These are phyloP conservation scores for Astragalus membranaceus DNA, from an alignment of 306 rosid species.

Conservation along the genomic window DNA sequence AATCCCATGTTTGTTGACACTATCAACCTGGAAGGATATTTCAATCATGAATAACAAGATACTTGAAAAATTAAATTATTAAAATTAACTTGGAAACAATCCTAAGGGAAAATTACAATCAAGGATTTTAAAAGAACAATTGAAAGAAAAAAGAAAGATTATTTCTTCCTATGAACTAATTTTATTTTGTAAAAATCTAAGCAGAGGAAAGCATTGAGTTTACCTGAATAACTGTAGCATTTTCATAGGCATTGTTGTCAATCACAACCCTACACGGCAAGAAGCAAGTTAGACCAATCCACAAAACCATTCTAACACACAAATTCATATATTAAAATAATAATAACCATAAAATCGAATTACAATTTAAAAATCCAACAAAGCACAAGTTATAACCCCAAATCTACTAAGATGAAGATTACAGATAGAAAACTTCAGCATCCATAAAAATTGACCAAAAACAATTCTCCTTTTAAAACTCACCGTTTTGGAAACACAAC, in stretches of 20 bases:
- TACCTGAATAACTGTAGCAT: conserved; percentile 84
- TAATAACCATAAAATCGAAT: not conserved
- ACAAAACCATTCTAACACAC: not conserved
- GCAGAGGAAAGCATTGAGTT: not conserved
- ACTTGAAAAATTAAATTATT: not conserved
- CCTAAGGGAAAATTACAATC: not conserved
- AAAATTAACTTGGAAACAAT: not conserved
- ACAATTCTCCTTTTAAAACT: too few relatives aligned
- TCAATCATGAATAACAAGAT: not conserved
- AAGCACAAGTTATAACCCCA: not conserved
- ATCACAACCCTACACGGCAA: too few relatives aligned
- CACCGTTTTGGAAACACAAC: too few relatives aligned
- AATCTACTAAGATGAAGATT: too few relatives aligned
- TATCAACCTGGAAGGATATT: conserved; percentile 60
- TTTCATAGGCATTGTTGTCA: conserved; percentile 63
- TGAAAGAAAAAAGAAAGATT: not conserved
- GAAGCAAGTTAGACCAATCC: conserved; percentile 19
- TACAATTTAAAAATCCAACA: not conserved
- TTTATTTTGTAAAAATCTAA: not conserved
- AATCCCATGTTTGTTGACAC: conserved; percentile 89
- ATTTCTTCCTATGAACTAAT: too few relatives aligned
- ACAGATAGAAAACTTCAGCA: too few relatives aligned
- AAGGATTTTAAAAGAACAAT: not conserved
- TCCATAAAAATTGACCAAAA: too few relatives aligned
- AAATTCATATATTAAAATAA: conserved; percentile 13